A percentile compares a stretch with the other conserved stretches of the same genome.
Evolutionary conservation across 2,329 filamentous ascomycete species (phyloP).

Genomic region (Botryotinia narcissicola): DNA sequence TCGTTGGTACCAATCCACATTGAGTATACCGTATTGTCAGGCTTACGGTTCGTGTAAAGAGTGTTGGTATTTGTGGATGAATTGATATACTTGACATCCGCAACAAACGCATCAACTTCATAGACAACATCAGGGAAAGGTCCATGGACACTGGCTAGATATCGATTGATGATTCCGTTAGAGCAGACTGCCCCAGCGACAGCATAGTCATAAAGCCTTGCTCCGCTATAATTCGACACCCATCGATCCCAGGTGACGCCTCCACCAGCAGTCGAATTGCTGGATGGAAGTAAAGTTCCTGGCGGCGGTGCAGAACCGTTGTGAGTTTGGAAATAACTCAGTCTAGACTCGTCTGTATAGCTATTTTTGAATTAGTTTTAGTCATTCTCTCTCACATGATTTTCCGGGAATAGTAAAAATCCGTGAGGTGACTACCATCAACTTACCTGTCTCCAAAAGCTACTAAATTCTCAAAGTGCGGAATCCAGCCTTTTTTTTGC

Average conservation of each 20-base stretch:
- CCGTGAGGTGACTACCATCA: slow-evolving; percentile 20
- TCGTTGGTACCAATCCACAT: slow-evolving; percentile 85
- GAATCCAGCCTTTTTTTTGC: slow-evolving; percentile 32
- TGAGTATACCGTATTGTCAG: slow-evolving; percentile 65
- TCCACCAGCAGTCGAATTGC: slow-evolving; percentile 57
- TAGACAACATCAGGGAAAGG: slow-evolving; percentile 63
- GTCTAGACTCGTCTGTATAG: slow-evolving; percentile 70
- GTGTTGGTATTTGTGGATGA: slow-evolving; percentile 37
- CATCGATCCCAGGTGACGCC: slow-evolving; percentile 69
- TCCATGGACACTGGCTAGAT: slow-evolving; percentile 48
- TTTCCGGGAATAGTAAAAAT: no score
- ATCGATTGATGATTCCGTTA: slow-evolving; percentile 62
- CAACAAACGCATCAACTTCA: slow-evolving; percentile 56
- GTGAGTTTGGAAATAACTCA: slow-evolving; percentile 60
- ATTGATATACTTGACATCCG: slow-evolving; percentile 45
- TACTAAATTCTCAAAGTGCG: slow-evolving; percentile 60
- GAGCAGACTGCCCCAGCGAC: slow-evolving; percentile 71
- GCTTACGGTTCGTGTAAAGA: slow-evolving; percentile 46
- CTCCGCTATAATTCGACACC: slow-evolving; percentile 57
- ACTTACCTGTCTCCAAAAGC: slow-evolving; percentile 67
- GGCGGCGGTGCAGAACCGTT: slow-evolving; percentile 60
- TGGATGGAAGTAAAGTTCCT: slow-evolving; percentile 49
- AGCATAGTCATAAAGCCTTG: slow-evolving; percentile 65
- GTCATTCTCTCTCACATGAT: neutral
- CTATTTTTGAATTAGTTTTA: slow-evolving; percentile 26